Conservation (phyloP, 345 rosid species). For the Dipteronia sinensis region DNA sequence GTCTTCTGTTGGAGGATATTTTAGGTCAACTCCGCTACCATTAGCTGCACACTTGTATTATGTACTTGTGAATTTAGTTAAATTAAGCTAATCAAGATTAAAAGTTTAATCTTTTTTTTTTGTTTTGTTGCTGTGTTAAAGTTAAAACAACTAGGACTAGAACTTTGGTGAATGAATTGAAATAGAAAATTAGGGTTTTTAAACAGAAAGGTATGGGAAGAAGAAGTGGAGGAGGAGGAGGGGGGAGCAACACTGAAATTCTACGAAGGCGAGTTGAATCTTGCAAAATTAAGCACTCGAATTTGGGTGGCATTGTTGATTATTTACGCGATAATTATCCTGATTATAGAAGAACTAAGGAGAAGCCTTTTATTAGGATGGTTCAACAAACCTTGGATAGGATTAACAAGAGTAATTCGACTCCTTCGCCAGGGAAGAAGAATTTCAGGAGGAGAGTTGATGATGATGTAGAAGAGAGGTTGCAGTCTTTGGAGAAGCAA, state of each 20-base stretch:
- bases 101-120: neutral
- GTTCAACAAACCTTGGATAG: slow-evolving; percentile 41
- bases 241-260: slow-evolving; percentile 30
- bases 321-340: slow-evolving; percentile 53
- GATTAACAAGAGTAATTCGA: neutral
- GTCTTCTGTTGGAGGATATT: neutral
- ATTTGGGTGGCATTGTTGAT: slow-evolving; percentile 56
- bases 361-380: slow-evolving; percentile 35
- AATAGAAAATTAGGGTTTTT: no score
- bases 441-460: slow-evolving; percentile 31
- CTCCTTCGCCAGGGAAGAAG: slow-evolving; percentile 33
- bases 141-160: neutral
- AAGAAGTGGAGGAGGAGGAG: slow-evolving; percentile 42
- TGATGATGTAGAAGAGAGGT: slow-evolving; percentile 41
- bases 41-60: neutral
- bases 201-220: slow-evolving; percentile 31
- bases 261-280: slow-evolving; percentile 47
- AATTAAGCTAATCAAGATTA: neutral
- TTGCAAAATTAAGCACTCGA: slow-evolving; percentile 32
- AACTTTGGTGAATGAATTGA: neutral
- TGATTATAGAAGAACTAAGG: slow-evolving; percentile 45
- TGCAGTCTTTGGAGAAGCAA: slow-evolving; percentile 48
- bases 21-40: neutral
- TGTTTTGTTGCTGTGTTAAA: neutral
- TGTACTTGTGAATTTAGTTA: neutral